Conservation (phyloP, 495 filamentous ascomycete genomes). For the Penicillium robsamsonii region DNA sequence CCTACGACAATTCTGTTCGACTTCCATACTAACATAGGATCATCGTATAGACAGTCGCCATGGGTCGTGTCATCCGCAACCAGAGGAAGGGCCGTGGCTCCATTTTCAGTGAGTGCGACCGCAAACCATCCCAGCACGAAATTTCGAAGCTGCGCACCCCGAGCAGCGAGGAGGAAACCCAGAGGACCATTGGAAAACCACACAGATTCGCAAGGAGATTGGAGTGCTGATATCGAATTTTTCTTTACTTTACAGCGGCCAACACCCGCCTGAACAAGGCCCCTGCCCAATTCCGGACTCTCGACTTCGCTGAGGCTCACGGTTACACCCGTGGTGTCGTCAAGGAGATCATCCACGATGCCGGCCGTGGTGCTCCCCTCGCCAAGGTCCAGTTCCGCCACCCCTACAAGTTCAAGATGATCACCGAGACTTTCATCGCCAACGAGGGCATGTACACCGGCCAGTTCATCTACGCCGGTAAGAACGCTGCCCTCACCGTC, state of each 20-base stretch:
- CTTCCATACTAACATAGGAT: conserved; percentile 41
- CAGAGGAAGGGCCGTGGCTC: conserved; percentile 97
- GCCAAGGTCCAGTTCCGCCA: conserved; percentile 95
- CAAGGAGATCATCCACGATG: conserved; percentile 99
- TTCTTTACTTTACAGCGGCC: conserved; percentile 52
- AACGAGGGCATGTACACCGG: conserved; percentile 99
- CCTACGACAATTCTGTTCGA: conserved; percentile 33
- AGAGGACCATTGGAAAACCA: conserved; percentile 16
- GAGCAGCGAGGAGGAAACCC: conserved; percentile 16
- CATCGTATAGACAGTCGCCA: conserved; percentile 50
- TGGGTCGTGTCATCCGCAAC: conserved; percentile 90
- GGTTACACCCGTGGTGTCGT: conserved; percentile 96
- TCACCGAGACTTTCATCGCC: conserved; percentile 97
- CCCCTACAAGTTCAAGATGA: conserved; percentile 84
- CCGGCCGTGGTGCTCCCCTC: conserved; percentile 95
- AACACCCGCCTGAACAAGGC: conserved; percentile 92
- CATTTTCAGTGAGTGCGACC: conserved; percentile 84
- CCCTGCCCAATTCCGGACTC: conserved; percentile 86
- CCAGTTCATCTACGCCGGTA: conserved; percentile 99
- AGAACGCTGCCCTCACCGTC: conserved; percentile 92
- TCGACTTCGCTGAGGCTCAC: conserved; percentile 94
- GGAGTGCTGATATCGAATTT: conserved; percentile 43
- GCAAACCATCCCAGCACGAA: conserved; percentile 22
- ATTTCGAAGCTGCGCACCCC: conserved; percentile 13
- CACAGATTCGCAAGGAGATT: conserved; percentile 21